A percentile compares a stretch with the other conserved stretches of the same genome.
phyloP scores from a whole-genome alignment of 73 alveolate genomes.

The Paramecium pentaurelia region DNA sequence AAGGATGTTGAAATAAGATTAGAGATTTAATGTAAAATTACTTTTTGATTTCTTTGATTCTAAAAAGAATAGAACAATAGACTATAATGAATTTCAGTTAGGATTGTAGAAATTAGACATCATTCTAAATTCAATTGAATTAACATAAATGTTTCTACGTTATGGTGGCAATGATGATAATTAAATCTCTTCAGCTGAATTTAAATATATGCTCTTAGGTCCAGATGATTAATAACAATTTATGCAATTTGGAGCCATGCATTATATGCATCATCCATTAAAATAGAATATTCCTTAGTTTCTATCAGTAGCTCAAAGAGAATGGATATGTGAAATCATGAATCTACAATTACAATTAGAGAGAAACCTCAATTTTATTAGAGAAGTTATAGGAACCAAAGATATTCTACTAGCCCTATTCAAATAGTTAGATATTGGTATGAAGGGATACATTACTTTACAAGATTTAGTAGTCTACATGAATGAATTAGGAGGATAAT shows the following conservation, averaged over 20 bases:
- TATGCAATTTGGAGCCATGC: slow-evolving; percentile 28
- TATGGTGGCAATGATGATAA: slow-evolving; percentile 27
- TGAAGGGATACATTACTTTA: not conserved
- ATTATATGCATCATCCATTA: slow-evolving; percentile 32
- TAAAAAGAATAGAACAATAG: not conserved
- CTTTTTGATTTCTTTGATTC: slow-evolving; percentile 43
- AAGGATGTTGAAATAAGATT: not conserved
- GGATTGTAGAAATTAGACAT: slow-evolving; percentile 30
- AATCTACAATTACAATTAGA: not conserved
- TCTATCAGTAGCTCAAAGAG: slow-evolving; percentile 25
- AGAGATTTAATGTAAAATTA: slow-evolving; percentile 10
- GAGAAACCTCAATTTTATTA: not conserved
- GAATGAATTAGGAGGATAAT: slow-evolving; percentile 45
- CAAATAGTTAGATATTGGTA: not conserved
- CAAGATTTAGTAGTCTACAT: not conserved
- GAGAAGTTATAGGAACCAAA: slow-evolving; percentile 13
- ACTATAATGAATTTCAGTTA: slow-evolving; percentile 33
- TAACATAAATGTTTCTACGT: not conserved
- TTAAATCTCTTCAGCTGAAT: not conserved
- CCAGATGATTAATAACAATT: slow-evolving; percentile 2
- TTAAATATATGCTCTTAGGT: slow-evolving; percentile 1
- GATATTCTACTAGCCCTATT: slow-evolving; percentile 1
- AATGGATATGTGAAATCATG: not conserved
- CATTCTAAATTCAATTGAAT: not conserved
- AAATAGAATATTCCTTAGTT: not conserved